Percentiles rank a stretch among this genome's conserved stretches.
Evolutionary conservation across 257 asterid species (phyloP).

Genomic region (Petrea volubilis): DNA sequence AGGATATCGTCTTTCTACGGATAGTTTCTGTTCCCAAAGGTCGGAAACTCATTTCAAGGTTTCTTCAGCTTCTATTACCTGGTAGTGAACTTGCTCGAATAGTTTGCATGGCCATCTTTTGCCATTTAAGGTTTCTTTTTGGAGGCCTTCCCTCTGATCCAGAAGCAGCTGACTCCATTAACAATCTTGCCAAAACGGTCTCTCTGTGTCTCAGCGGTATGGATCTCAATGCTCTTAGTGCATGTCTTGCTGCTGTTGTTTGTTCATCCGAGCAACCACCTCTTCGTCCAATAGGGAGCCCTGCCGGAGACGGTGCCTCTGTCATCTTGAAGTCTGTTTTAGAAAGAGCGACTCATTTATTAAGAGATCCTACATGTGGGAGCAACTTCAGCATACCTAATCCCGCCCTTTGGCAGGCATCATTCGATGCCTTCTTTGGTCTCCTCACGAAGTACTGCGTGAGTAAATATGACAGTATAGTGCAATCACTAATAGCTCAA

Average conservation of each 20-base stretch:
- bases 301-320: slow-evolving; percentile 92
- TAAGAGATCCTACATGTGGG: slow-evolving; percentile 55
- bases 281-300: slow-evolving; percentile 82
- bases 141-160: slow-evolving; percentile 85
- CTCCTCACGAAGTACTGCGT: slow-evolving; percentile 79
- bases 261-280: slow-evolving; percentile 98
- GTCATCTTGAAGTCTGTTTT: slow-evolving; percentile 71
- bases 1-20: slow-evolving; percentile 79
- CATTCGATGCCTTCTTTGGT: slow-evolving; percentile 91
- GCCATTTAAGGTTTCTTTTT: slow-evolving; percentile 84
- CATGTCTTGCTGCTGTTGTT: slow-evolving; percentile 98
- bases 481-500: slow-evolving; percentile 62
- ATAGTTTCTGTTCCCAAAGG: slow-evolving; percentile 83
- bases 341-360: slow-evolving; percentile 70
- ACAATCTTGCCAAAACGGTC: slow-evolving; percentile 61
- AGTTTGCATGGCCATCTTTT: slow-evolving; percentile 94
- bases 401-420: slow-evolving; percentile 92
- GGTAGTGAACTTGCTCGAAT: slow-evolving; percentile 85
- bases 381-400: slow-evolving; percentile 62
- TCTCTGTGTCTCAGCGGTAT: slow-evolving; percentile 60
- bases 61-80: slow-evolving; percentile 80
- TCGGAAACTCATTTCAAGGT: slow-evolving; percentile 76
- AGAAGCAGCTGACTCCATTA: slow-evolving; percentile 56
- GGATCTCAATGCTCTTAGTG: slow-evolving; percentile 94
- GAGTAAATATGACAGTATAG: slow-evolving; percentile 74